Evolutionary conservation across 129 eudicot genomes (phyloP), one percentile per base, ranked within the genome.

Genomic region (Chrysanthemum makinoi): DNA sequence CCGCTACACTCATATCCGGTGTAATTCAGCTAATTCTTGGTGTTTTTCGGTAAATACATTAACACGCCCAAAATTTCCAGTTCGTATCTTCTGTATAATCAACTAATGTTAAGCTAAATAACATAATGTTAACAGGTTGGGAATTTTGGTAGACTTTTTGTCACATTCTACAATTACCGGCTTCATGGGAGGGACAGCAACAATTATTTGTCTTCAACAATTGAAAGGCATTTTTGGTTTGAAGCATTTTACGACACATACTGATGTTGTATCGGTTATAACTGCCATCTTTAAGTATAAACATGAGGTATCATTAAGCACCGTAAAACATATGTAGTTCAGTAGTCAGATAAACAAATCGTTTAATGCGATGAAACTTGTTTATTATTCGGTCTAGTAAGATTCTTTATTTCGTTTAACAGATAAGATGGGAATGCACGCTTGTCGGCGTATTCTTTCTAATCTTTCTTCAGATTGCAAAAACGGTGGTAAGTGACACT

Each of bases 181-280:
- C 4, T 95, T 95, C 81, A 95, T 90, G 97, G 97, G 96, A 67
- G 99, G 99, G 18, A 84, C 99, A 13, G 99, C 99, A 14, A 51
- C 75, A 26, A 49, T 95, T 14, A 90, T 95, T 10, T 66, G 77
- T 74, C 82, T 95, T 52, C 99, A 95, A 77, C 97, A 95, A 76
- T 15, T 95, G 68, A 95, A 87, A 73, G 90, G 97, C 51, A 46
- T 95, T 56, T 86, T 95, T 20, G 99, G 97, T 15, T 28, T 95
- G 65, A 77, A 80, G 74, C 96, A 95, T 73, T 95, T 95, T 63
- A 85, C 99, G 2, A 30, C 61, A 14, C 82, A 79, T 50, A 94
- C 95, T 28, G 89, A 87, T 70, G 79, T 87, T 0, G 62, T 88
- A 44, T 75, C 83, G 7, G 99, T 95, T 43, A 17, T 85, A 26